Evolutionary conservation across 352 stramenopile genomes (phyloP), one percentile per base, ranked within the genome.

Genomic region (Globisporangium uncinulatum): DNA sequence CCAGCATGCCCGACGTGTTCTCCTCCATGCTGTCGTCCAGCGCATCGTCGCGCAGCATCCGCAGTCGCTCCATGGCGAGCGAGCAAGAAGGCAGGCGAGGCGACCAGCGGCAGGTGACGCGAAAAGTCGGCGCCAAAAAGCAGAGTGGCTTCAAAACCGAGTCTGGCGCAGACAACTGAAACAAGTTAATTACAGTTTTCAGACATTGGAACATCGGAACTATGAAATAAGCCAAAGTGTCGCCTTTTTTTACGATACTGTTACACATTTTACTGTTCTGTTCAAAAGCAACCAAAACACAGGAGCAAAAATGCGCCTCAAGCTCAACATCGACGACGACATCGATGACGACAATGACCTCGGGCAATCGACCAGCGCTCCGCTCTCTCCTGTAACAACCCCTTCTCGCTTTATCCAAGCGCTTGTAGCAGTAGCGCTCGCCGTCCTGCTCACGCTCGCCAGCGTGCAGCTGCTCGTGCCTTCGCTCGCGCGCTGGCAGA

Each of bases 1-100:
- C 70, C 29, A 78, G 61, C 70, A 78, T 78, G 48, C 70, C 70
- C 2, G 70, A 78, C 5, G 70, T 73, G 44, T 61, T 68, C 58
- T 74, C 67, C 31, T 78, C 66, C 45, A 62, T 56, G 21, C 69
- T 66, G 36, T 74, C 69, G 51, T 71, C 60, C 41, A 76, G 31
- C 51, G 58, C 52, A 6, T 65, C 58, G 45, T 50, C 47, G 19
- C 42, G 24, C 29, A 63, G 31, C 51, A 58, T 45, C 42, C 45
- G 36, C 51, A 39, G 21, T 15, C 51, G 41, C 21, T 17, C 43
- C 15, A 49, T 51, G 9, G 7, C 19, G 10, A 32, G 21, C 10
- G 39, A n/a, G 15, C 15, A 6, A 7, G 41, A 17, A 9, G 39
- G 41, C 41, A n/a, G 15, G 41, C 17, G 41, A 45, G 41, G 41